Evolutionary conservation across 768 basidiomycete genomes (phyloP), one percentile per base, ranked within the genome.

Genomic region (Calocybe gangraenosa): DNA sequence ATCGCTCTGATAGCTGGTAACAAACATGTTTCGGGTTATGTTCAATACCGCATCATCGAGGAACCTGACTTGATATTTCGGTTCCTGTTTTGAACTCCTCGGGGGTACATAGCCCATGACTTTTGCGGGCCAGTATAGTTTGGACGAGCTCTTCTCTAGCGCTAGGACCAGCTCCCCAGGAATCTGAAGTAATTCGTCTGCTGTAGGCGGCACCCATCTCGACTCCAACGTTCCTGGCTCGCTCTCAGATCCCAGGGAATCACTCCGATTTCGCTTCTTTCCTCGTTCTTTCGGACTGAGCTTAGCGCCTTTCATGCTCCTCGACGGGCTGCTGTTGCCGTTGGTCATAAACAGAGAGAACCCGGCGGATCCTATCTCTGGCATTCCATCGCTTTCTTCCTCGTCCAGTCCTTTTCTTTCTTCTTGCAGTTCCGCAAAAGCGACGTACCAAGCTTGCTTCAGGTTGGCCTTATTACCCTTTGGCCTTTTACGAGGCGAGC

Each of bases 101-200:
- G 80, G 71, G 10, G 70, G 67, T 18, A 76, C 45, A 53, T 81
- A 86, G 0, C 54, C 65, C 8, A 81, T 54, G 32, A 90, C 63
- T 56, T 66, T 67, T 1, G 82, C 87, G 2, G 87, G 85, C 87
- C 87, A 91, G 53, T 81, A 82, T 13, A 59, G 53, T 3, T 54
- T 50, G 5, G 58, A 58, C n/a, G 53, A 55, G 17, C 52, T 57
- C 43, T 62, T 62, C 2, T 72, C 75, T 18, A 66, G 58, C 5
- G 82, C 81, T 10, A 88, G 66, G 2, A 88, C 65, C 0, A 81
- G 60, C 58, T 89, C 87, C 2, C 84, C 87, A 2, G 84, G 85
- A 30, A 87, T 76, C 13, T 73, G 61, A 18, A 84, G 66, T 0
- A 66, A 59, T 3, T 64, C 63, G 50, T 86, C 81, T 2, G 68